These are phyloP conservation scores for Dacryopinax primogenitus DNA, from an alignment of 768 basidiomycete genomes.

Conservation along the genomic window DNA sequence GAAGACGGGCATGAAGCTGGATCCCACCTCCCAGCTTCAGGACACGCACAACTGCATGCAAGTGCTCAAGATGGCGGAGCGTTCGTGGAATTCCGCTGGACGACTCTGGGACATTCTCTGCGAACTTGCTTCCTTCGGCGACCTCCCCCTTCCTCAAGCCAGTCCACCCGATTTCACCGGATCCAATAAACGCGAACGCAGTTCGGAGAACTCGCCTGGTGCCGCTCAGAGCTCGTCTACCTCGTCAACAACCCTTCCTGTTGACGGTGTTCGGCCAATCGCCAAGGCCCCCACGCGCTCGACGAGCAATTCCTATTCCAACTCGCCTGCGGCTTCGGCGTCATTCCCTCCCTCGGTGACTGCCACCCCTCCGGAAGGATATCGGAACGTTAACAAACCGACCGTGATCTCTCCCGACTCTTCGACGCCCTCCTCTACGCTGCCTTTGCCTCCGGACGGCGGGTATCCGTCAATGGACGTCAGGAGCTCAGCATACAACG, in stretches of 20 bases:
- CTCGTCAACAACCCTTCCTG: not conserved
- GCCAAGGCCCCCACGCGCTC: not conserved
- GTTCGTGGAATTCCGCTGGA: conserved; percentile 16
- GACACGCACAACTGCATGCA: conserved; percentile 50
- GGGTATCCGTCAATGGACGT: not conserved
- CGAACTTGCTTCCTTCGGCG: conserved; percentile 57
- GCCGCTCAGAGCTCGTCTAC: not conserved
- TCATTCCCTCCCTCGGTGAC: not conserved
- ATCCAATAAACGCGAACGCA: conserved; percentile 51
- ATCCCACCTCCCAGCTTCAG: conserved; percentile 40
- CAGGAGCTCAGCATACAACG: not conserved
- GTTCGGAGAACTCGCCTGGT: conserved; percentile 29
- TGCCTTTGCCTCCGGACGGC: not conserved
- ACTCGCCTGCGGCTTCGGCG: not conserved
- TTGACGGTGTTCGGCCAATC: not conserved
- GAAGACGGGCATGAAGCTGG: conserved; percentile 33
- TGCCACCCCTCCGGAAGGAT: not conserved
- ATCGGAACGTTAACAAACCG: not conserved
- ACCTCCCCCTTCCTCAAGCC: conserved; percentile 49
- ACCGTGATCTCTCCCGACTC: not conserved
- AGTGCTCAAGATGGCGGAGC: conserved; percentile 35
- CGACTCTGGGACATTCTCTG: conserved; percentile 51
- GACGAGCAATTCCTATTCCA: not conserved
- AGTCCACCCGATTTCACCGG: conserved; percentile 35
- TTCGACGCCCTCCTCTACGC: not conserved